Percentiles rank a stretch among this genome's conserved stretches.
Evolutionary conservation across 2,329 filamentous ascomycete species (phyloP).

Genomic region (Penicillium griseofulvum): DNA sequence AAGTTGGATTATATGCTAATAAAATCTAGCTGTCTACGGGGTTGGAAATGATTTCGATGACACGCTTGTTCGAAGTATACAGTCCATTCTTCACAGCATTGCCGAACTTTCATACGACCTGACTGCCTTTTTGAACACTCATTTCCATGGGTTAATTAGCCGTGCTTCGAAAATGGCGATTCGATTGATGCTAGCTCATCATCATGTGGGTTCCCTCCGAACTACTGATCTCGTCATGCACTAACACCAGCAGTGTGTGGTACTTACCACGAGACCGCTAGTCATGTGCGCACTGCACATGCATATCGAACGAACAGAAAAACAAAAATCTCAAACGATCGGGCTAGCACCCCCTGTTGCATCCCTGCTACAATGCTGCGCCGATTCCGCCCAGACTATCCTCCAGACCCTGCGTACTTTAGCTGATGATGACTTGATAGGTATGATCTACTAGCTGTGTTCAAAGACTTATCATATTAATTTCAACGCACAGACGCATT

Average conservation of each 20-base stretch:
- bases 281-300: slow-evolving; percentile 29
- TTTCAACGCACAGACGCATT: slow-evolving; percentile 32
- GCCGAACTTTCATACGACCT: slow-evolving; percentile 27
- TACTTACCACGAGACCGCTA: slow-evolving; percentile 26
- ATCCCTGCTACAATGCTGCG: slow-evolving; percentile 27
- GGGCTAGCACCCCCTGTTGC: slow-evolving; percentile 16
- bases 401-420: slow-evolving; percentile 25
- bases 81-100: slow-evolving; percentile 26
- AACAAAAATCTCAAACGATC: slow-evolving; percentile 17
- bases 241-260: slow-evolving; percentile 21
- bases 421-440: slow-evolving; percentile 24
- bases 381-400: slow-evolving; percentile 26
- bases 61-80: slow-evolving; percentile 24
- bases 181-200: slow-evolving; percentile 27
- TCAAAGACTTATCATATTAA: neutral
- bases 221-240: neutral
- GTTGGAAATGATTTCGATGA: slow-evolving; percentile 25
- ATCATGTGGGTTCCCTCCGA: slow-evolving; percentile 19
- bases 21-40: slow-evolving; percentile 23
- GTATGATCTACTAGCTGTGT: slow-evolving; percentile 2
- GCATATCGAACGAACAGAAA: slow-evolving; percentile 24
- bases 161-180: slow-evolving; percentile 28
- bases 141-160: slow-evolving; percentile 26
- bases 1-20: neutral
- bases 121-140: slow-evolving; percentile 21